Evolutionary conservation across 495 filamentous ascomycete genomes (phyloP), one percentile per base, ranked within the genome.

Genomic region (Xylaria palmicola): DNA sequence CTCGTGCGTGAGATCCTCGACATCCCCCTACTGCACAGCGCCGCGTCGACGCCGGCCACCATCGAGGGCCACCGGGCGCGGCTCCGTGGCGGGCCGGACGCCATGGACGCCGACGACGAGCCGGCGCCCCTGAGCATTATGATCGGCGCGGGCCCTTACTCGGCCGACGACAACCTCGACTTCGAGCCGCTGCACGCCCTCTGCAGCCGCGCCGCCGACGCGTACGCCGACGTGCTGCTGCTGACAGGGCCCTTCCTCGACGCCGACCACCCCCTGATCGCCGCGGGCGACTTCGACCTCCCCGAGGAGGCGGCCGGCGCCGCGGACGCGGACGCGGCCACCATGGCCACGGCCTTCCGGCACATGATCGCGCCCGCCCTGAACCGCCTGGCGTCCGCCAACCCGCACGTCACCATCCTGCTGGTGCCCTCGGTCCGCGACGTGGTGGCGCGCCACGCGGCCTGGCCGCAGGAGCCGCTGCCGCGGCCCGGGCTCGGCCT

Each of bases 191-290:
- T 98, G 0, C 84, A 90, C 48, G 86, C 90, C 40, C 80, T 98
- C 9, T 93, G 92, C 72, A 79, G 81, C 60, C 85, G 86, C 64
- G 92, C 92, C 22, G 86, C 85, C 27, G 86, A 90, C 54, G 83
- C 79, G 36, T 87, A 83, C 60, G 87, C 89, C 7, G 94, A 98
- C 67, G 83, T 84, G n/a, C 72, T 98, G 30, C 81, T 98, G 15
- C 79, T 98, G 24, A 75, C 84, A 44, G 94, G 94, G 0, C 94
- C 94, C 2, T 96, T 98, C 71, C 79, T 98, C 56, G 94, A 98
- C 69, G 78, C 86, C 43, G 92, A 95, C 61, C 94, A 98, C 67
- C 93, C 94, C 4, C 77, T 94, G n/a, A 82, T 98, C 50, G 87
- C 89, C 55, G 83, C 87, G 1, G 94, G 94, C 20, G 92, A 96